These are phyloP conservation scores for Austroboletus novae-zelandiae DNA, from an alignment of 1,284 basidiomycete genomes.

Conservation along the genomic window DNA sequence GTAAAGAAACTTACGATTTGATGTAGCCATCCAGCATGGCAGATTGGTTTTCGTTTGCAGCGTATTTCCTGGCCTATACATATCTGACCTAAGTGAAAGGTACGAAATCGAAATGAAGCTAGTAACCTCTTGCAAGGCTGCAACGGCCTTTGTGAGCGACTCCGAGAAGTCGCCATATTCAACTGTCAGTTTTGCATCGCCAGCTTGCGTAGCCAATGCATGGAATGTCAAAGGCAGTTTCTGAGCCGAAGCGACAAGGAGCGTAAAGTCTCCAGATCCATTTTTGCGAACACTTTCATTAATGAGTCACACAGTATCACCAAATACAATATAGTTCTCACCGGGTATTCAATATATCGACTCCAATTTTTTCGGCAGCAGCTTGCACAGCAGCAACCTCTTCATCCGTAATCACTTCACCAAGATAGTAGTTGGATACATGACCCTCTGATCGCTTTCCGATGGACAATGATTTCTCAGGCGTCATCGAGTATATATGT, in stretches of 20 bases:
- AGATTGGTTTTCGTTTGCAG: constrained; percentile 69
- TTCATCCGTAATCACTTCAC: constrained; percentile 63
- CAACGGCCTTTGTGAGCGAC: constrained; percentile 51
- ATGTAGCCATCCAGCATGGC: constrained; percentile 79
- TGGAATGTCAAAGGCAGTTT: constrained; percentile 40
- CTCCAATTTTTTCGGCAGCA: constrained; percentile 66
- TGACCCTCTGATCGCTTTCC: constrained; percentile 78
- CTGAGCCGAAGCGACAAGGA: constrained; percentile 70
- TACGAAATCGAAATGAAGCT: background rate
- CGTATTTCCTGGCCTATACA: constrained; percentile 63
- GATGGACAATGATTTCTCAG: constrained; percentile 67
- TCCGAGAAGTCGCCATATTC: constrained; percentile 71
- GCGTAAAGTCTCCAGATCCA: constrained; percentile 54
- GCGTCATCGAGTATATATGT: constrained; percentile 66
- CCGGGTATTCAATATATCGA: constrained; percentile 84
- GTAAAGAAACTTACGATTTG: constrained; percentile 54
- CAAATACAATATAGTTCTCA: constrained; percentile 25
- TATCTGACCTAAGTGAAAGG: background rate
- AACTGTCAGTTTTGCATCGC: constrained; percentile 54
- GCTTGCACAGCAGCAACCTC: constrained; percentile 74
- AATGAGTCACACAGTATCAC: background rate
- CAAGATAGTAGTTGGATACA: constrained; percentile 80
- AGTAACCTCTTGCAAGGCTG: constrained; percentile 58
- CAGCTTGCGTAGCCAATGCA: constrained; percentile 43
- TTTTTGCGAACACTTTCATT: constrained; percentile 63